Evolutionary conservation across 768 basidiomycete genomes (phyloP).

Genomic region (Tylopilus balloui): DNA sequence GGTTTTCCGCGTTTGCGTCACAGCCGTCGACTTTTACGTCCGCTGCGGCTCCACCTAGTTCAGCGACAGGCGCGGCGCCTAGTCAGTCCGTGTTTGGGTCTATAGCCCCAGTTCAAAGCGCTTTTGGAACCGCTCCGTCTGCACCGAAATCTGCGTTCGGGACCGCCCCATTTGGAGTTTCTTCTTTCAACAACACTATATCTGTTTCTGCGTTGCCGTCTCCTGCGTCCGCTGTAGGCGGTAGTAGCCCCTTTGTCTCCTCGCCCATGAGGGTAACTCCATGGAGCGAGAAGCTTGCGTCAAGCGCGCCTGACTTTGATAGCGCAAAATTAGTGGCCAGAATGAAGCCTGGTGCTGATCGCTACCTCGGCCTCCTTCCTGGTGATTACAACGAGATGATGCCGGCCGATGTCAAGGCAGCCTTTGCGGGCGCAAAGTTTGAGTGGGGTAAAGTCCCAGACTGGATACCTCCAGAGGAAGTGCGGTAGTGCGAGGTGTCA

Average conservation of each 20-base stretch:
- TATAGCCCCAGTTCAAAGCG: constrained; percentile 16
- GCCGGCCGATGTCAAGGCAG: constrained; percentile 46
- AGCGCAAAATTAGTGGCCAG: constrained; percentile 27
- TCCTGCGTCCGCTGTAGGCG: constrained; percentile 20
- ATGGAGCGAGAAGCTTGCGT: constrained; percentile 17
- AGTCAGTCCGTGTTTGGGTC: constrained; percentile 22
- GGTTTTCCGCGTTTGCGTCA: constrained; percentile 50
- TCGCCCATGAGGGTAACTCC: constrained; percentile 25
- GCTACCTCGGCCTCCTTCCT: constrained; percentile 56
- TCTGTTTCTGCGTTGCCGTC: constrained; percentile 16
- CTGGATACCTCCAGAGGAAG: constrained; percentile 64
- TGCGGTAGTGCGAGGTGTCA: constrained; percentile 36
- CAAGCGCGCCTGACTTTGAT: constrained; percentile 33
- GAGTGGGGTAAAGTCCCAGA: constrained; percentile 70
- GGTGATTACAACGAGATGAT: constrained; percentile 53
- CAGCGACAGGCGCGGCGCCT: constrained; percentile 4
- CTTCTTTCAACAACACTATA: constrained; percentile 16
- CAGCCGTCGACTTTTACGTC: constrained; percentile 42
- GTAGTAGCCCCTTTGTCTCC: constrained; percentile 23
- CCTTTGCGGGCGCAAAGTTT: constrained; percentile 55
- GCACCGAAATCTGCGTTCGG: constrained; percentile 18
- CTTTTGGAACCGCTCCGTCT: constrained; percentile 12
- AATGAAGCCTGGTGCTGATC: constrained; percentile 46
- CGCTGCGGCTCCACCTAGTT: constrained; percentile 1
- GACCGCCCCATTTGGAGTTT: constrained; percentile 28